Conservation (phyloP, 805 yeast genomes). For the Cyberlindnera subsufficiens region DNA sequence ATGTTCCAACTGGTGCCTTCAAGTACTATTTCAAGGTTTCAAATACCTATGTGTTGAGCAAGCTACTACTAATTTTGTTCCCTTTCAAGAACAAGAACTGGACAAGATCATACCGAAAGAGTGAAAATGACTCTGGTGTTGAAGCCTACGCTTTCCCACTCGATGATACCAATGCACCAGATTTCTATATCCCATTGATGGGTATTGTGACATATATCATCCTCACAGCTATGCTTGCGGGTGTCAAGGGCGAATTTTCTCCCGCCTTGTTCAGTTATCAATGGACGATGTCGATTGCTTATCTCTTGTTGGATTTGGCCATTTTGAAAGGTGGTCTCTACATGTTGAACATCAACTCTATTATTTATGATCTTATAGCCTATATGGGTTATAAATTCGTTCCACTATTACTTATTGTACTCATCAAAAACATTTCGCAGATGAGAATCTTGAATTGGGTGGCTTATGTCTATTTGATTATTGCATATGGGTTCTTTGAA, state of each 20-base stretch:
- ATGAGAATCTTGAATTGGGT: constrained; percentile 40
- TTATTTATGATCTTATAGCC: constrained; percentile 77
- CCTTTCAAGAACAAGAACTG: constrained; percentile 86
- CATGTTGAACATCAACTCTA: constrained; percentile 63
- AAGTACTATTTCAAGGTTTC: constrained; percentile 90
- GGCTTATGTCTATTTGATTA: constrained; percentile 42
- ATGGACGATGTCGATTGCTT: constrained; percentile 81
- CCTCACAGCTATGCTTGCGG: constrained; percentile 78
- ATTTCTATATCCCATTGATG: constrained; percentile 92
- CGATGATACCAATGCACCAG: constrained; percentile 92
- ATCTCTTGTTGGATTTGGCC: constrained; percentile 68
- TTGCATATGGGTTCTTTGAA: constrained; percentile 59
- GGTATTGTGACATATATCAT: constrained; percentile 83
- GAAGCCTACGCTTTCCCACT: constrained; percentile 63
- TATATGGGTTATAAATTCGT: constrained; percentile 95
- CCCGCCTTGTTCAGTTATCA: constrained; percentile 88
- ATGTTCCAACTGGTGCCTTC: constrained; percentile 47
- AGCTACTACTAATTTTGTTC: constrained; percentile 66
- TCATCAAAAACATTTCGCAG: constrained; percentile 42
- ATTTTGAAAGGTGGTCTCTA: constrained; percentile 80
- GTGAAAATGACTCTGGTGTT: constrained; percentile 27
- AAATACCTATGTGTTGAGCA: constrained; percentile 75
- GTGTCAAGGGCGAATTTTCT: constrained; percentile 83
- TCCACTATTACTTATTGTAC: constrained; percentile 56
- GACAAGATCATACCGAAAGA: constrained; percentile 47